A percentile compares a stretch with the other conserved stretches of the same genome.
Conservation (phyloP, 257 asterid species). For the Solanum okadae region DNA sequence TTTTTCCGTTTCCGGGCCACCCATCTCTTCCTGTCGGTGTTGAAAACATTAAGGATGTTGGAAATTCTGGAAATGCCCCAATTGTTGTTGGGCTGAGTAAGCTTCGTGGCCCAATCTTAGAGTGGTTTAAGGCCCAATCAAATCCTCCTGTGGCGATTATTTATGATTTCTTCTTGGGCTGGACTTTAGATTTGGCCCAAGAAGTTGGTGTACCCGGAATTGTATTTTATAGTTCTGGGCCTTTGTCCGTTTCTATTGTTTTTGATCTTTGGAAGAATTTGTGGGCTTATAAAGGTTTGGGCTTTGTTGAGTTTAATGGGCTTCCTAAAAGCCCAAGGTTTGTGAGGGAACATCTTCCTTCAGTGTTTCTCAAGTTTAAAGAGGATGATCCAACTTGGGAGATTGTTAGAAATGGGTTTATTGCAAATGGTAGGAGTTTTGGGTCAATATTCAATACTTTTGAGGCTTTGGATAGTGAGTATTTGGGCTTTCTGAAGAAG, state of each 20-base stretch:
- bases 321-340: constrained; percentile 44
- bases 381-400: constrained; percentile 14
- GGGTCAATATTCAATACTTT: constrained; percentile 39
- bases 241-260: constrained; percentile 6
- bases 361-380: constrained; percentile 35
- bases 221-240: constrained; percentile 29
- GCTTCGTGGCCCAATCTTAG: constrained; percentile 31
- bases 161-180: constrained; percentile 73
- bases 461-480: constrained; percentile 40
- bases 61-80: constrained; percentile 44
- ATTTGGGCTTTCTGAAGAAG: constrained; percentile 19
- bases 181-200: constrained; percentile 46
- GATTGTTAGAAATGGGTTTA: constrained; percentile 20
- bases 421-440: constrained; percentile 44
- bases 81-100: constrained; percentile 36
- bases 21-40: constrained; percentile 54
- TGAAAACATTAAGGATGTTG: constrained; percentile 58
- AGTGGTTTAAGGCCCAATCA: constrained; percentile 45
- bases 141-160: constrained; percentile 53
- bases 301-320: constrained; percentile 19
- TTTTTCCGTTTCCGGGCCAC: constrained; percentile 55
- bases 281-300: not conserved
- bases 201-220: constrained; percentile 42
- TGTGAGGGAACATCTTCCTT: constrained; percentile 31
- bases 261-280: constrained; percentile 20